These are phyloP conservation scores for Collariella sp. DNA, from an alignment of 495 filamentous ascomycete species.

Conservation along the genomic window DNA sequence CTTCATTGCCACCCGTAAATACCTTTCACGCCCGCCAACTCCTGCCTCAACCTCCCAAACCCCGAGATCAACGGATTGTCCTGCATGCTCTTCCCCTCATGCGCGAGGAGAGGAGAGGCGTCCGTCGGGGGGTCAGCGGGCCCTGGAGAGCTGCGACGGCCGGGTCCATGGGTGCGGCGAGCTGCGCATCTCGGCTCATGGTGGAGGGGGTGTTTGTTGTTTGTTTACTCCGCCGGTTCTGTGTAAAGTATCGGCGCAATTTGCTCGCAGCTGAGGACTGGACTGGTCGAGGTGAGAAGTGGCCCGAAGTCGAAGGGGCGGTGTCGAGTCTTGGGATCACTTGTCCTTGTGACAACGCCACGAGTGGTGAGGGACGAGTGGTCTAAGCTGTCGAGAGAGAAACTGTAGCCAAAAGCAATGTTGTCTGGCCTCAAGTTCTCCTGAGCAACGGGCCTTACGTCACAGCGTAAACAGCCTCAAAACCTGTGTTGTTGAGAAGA, in stretches of 20 bases:
- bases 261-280: not conserved
- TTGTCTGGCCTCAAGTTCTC: not conserved
- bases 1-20: conserved; percentile 1
- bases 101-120: conserved; percentile 23
- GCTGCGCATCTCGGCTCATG: conserved; percentile 41
- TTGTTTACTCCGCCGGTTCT: not conserved
- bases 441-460: not conserved
- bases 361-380: not conserved
- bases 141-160: conserved; percentile 18
- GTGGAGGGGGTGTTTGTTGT: conserved; percentile 16
- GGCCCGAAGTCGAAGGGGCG: not conserved
- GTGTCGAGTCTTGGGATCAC: not conserved
- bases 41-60: conserved; percentile 80
- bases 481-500: not conserved
- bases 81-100: conserved; percentile 88
- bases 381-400: not conserved
- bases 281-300: not conserved
- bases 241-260: not conserved
- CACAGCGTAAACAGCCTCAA: not conserved
- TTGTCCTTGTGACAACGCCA: conserved; percentile 12
- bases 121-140: conserved; percentile 16
- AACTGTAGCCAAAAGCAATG: not conserved
- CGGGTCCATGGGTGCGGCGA: conserved; percentile 29
- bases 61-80: conserved; percentile 96
- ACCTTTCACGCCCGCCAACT: conserved; percentile 86